phyloP scores from a whole-genome alignment of 805 yeast species.

The Yarrowia divulgata region DNA sequence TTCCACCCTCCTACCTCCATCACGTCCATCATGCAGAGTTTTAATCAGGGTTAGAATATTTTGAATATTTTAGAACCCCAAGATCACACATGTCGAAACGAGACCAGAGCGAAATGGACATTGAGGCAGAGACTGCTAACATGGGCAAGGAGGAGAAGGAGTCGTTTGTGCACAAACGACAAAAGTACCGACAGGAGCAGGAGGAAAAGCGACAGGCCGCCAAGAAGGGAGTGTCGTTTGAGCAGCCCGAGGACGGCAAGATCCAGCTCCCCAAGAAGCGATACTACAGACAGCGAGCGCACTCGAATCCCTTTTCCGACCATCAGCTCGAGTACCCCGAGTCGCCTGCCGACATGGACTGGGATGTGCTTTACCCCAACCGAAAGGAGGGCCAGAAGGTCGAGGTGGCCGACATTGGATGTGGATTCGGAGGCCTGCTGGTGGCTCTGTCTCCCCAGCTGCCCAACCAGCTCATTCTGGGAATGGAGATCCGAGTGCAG shows the following conservation, averaged over 20 bases:
- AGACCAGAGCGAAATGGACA: conserved; percentile 34
- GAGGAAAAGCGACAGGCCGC: conserved; percentile 58
- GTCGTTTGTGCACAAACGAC: conserved; percentile 46
- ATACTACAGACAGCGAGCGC: conserved; percentile 95
- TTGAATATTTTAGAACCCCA: not conserved
- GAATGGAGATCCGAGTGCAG: conserved; percentile 98
- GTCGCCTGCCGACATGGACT: conserved; percentile 84
- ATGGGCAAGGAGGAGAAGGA: conserved; percentile 35
- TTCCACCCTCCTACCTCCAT: not conserved
- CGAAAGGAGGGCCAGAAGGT: conserved; percentile 53
- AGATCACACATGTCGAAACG: conserved; percentile 34
- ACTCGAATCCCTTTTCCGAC: conserved; percentile 96
- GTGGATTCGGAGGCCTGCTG: conserved; percentile 95
- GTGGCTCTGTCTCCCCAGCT: conserved; percentile 79
- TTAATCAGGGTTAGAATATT: conserved; percentile 15
- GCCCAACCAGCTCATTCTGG: conserved; percentile 77
- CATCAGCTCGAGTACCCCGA: conserved; percentile 89
- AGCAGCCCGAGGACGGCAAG: conserved; percentile 44
- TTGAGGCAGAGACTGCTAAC: conserved; percentile 28
- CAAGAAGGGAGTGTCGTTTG: conserved; percentile 57
- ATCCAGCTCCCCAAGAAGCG: conserved; percentile 77
- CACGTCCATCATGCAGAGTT: conserved; percentile 20
- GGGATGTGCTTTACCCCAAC: conserved; percentile 76
- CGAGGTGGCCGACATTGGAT: conserved; percentile 94
- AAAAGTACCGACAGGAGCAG: conserved; percentile 55